These are phyloP conservation scores for Astraeus odoratus DNA, from an alignment of 768 basidiomycete species.

Conservation along the genomic window DNA sequence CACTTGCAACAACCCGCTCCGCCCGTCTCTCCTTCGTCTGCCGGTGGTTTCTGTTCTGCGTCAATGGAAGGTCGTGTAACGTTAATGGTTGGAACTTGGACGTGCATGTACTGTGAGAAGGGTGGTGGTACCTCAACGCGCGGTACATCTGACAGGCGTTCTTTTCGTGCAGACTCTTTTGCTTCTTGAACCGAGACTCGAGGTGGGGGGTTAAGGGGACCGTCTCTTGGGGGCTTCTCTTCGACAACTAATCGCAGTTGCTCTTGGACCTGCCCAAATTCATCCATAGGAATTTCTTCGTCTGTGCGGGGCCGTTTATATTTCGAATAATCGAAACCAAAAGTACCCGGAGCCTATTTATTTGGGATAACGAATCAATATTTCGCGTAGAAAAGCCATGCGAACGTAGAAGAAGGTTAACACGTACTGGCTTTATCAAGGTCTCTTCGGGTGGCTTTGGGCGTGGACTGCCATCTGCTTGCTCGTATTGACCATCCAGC, in stretches of 20 bases:
- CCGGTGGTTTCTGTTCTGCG: constrained; percentile 19
- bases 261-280: constrained; percentile 46
- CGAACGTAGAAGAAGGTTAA: neutral
- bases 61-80: constrained; percentile 27
- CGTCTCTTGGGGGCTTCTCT: neutral
- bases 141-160: constrained; percentile 10
- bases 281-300: constrained; percentile 55
- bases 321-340: constrained; percentile 71
- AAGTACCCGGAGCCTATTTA: constrained; percentile 73
- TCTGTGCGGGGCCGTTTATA: constrained; percentile 44
- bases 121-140: constrained; percentile 50
- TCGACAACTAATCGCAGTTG: constrained; percentile 11
- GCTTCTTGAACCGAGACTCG: constrained; percentile 19
- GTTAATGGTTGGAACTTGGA: constrained; percentile 26
- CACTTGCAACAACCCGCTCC: constrained; percentile 74
- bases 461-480: constrained; percentile 61
- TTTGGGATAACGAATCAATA: constrained; percentile 5
- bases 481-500: constrained; percentile 61
- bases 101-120: constrained; percentile 48
- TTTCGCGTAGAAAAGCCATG: neutral
- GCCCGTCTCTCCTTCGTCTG: constrained; percentile 42
- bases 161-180: constrained; percentile 22
- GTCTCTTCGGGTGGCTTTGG: constrained; percentile 35
- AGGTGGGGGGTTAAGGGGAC: constrained; percentile 9
- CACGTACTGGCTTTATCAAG: constrained; percentile 52